Evolutionary conservation across 2,329 filamentous ascomycete genomes (phyloP).

Genomic region (Penicillium decumbens): DNA sequence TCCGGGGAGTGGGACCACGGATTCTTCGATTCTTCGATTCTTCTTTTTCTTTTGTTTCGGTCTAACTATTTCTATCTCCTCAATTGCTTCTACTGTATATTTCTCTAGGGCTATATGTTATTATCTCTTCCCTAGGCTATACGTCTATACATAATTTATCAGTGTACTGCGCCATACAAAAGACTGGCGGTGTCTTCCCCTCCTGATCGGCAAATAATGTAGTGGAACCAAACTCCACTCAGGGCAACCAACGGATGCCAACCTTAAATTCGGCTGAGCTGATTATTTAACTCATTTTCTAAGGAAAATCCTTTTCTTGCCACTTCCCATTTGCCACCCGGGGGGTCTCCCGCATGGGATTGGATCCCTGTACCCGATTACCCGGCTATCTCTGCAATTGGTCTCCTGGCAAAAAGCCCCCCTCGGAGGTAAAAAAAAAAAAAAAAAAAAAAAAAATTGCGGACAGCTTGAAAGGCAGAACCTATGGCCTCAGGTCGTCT

Average conservation of each 20-base stretch:
- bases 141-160: no score
- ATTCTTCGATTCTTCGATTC: no score
- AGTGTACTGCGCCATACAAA: background rate
- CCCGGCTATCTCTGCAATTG: background rate
- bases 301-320: background rate
- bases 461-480: slow-evolving; percentile 3
- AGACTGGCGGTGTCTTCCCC: background rate
- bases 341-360: no score
- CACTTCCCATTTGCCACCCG: background rate
- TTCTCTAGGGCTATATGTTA: no score
- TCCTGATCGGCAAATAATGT: background rate
- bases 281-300: background rate
- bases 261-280: background rate
- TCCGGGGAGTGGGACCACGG: background rate
- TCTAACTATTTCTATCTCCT: no score
- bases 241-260: background rate
- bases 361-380: background rate
- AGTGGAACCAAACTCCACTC: background rate
- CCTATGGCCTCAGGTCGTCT: background rate
- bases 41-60: no score
- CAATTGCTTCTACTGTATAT: no score
- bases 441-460: slow-evolving; percentile 3
- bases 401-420: background rate
- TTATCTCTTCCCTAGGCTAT: no score
- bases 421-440: slow-evolving; percentile 9